These are phyloP conservation scores for Calycina herbarum DNA, from an alignment of 2,329 filamentous ascomycete genomes.

Conservation along the genomic window DNA sequence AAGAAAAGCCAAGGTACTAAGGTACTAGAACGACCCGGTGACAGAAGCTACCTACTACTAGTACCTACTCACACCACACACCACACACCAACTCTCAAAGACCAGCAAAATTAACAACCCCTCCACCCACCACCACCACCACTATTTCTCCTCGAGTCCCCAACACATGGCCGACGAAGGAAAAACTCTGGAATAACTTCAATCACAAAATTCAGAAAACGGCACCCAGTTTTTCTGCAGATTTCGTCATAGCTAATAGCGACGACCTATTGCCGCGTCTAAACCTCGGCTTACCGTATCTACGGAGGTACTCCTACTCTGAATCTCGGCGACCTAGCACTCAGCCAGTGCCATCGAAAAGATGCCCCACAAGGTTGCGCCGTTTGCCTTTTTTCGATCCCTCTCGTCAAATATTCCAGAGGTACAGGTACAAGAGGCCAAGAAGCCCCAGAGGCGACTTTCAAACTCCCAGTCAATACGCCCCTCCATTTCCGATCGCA, in stretches of 20 bases:
- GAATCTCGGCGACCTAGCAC: background rate
- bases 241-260: constrained; percentile 1
- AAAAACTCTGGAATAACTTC: background rate
- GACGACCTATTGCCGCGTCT: background rate
- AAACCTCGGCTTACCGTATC: background rate
- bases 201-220: background rate
- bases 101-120: background rate
- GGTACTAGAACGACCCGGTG: background rate
- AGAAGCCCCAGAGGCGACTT: constrained; percentile 22
- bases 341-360: background rate
- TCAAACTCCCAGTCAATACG: constrained; percentile 21
- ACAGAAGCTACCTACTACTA: background rate
- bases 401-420: constrained; percentile 6
- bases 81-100: background rate
- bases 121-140: background rate
- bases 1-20: background rate
- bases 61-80: background rate
- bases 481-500: constrained; percentile 19
- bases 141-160: background rate
- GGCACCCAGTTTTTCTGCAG: background rate
- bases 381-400: constrained; percentile 16
- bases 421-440: constrained; percentile 21
- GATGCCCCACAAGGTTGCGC: constrained; percentile 13
- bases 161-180: background rate
- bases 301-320: background rate